A percentile compares a stretch with the other conserved stretches of the same genome.
phyloP scores from a whole-genome alignment of 805 yeast genomes.

The Groenewaldozyma tartarivorans region DNA sequence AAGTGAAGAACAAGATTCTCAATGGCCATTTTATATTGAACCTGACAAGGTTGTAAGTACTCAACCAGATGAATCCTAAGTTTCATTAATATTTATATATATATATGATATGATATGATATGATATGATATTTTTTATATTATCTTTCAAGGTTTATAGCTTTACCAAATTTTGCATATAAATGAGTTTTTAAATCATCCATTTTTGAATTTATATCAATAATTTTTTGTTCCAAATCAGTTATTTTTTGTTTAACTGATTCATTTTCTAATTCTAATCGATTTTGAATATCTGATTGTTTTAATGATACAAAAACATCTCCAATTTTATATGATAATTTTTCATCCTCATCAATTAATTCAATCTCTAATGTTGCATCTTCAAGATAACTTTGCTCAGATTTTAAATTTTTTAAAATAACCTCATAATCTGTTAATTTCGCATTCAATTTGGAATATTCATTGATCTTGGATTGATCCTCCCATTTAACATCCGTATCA shows the following conservation, averaged over 20 bases:
- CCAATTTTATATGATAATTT: constrained; percentile 59
- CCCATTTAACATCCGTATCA: constrained; percentile 54
- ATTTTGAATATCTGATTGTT: constrained; percentile 56
- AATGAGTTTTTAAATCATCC: constrained; percentile 51
- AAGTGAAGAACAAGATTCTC: constrained; percentile 15
- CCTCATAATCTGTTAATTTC: constrained; percentile 51
- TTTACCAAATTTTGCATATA: constrained; percentile 84
- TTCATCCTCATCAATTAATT: constrained; percentile 59
- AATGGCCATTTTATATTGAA: constrained; percentile 37
- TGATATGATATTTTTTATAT: no score
- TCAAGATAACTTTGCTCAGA: constrained; percentile 82
- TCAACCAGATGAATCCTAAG: no score
- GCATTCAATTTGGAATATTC: constrained; percentile 75
- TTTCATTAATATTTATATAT: constrained; percentile 1
- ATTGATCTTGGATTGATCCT: constrained; percentile 84
- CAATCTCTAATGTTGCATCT: constrained; percentile 77
- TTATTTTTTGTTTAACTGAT: constrained; percentile 16
- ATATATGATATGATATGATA: not conserved
- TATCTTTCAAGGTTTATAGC: constrained; percentile 75
- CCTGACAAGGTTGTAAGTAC: constrained; percentile 31
- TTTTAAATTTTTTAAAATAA: constrained; percentile 38
- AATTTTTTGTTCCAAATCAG: constrained; percentile 35
- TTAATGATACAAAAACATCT: constrained; percentile 61
- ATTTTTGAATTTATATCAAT: constrained; percentile 28
- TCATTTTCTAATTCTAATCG: constrained; percentile 51